A percentile compares a stretch with the other conserved stretches of the same genome.
These are phyloP conservation scores for Seiridium cupressi DNA, from an alignment of 2,329 filamentous ascomycete species.

Conservation along the genomic window DNA sequence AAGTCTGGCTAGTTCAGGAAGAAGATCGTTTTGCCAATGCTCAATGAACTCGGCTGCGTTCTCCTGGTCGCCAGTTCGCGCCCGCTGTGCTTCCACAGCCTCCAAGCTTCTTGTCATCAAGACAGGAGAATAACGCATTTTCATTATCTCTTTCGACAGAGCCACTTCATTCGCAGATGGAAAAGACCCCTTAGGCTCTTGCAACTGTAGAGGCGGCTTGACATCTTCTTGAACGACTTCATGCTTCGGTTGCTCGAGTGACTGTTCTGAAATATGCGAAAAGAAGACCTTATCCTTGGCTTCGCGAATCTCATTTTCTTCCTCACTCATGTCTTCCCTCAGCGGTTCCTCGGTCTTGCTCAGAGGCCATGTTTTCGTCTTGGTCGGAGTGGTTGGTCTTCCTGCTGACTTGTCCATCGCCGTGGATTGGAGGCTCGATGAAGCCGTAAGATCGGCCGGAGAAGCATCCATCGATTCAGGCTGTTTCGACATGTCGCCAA, in stretches of 20 bases:
- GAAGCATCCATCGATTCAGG: too few species aligned
- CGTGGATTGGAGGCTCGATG: too few species aligned
- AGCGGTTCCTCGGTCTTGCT: not conserved
- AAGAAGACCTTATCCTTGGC: not conserved
- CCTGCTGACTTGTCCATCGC: too few species aligned
- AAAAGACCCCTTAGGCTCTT: too few species aligned
- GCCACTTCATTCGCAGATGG: too few species aligned
- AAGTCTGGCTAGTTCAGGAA: conserved; percentile 8
- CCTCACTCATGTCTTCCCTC: not conserved
- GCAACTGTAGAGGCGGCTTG: too few species aligned
- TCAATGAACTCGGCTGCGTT: not conserved
- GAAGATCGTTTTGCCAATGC: conserved; percentile 12
- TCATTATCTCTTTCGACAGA: too few species aligned
- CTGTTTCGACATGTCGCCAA: too few species aligned
- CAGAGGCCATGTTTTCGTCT: not conserved
- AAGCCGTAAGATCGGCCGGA: too few species aligned
- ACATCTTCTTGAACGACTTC: too few species aligned
- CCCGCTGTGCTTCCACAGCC: not conserved
- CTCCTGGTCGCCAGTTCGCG: not conserved
- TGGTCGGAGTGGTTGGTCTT: not conserved
- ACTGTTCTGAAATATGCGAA: not conserved
- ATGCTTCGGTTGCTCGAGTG: too few species aligned
- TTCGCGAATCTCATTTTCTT: not conserved
- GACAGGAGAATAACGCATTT: not conserved
- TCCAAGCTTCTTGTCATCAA: not conserved